A percentile compares a stretch with the other conserved stretches of the same genome.
Evolutionary conservation across 1,284 basidiomycete genomes (phyloP).

Genomic region (Leucocoprinus gongylophorus): DNA sequence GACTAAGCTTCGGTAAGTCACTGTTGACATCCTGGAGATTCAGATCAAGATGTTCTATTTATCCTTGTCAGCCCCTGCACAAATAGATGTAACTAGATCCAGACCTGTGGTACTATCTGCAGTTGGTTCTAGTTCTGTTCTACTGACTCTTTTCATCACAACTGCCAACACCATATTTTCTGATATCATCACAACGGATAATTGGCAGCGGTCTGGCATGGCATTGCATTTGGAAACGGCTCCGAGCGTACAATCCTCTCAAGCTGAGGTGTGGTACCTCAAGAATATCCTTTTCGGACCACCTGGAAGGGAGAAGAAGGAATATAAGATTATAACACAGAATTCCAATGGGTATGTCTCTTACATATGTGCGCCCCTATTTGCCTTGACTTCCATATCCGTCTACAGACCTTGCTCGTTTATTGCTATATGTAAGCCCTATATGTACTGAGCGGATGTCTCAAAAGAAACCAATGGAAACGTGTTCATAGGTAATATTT

Average conservation of each 20-base stretch:
- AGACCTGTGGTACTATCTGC: no score
- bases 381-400: background rate
- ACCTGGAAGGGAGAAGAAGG: constrained; percentile 28
- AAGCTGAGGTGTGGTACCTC: constrained; percentile 72
- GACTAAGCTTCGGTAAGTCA: no score
- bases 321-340: constrained; percentile 69
- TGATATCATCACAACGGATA: background rate
- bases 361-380: background rate
- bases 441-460: background rate
- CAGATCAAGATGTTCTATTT: no score
- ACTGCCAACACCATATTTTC: no score
- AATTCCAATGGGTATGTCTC: constrained; percentile 64
- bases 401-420: constrained; percentile 75
- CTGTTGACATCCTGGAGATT: no score
- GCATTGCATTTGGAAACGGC: constrained; percentile 21
- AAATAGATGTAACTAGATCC: no score
- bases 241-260: constrained; percentile 35
- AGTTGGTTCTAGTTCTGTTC: no score
- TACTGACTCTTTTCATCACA: no score
- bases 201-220: background rate
- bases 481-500: constrained; percentile 60
- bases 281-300: constrained; percentile 56
- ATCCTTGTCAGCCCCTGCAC: no score
- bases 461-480: background rate
- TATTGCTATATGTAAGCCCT: constrained; percentile 71